Conservation (phyloP, 1,139 yeast genomes). For the Entelexis paramagnoliae region DNA sequence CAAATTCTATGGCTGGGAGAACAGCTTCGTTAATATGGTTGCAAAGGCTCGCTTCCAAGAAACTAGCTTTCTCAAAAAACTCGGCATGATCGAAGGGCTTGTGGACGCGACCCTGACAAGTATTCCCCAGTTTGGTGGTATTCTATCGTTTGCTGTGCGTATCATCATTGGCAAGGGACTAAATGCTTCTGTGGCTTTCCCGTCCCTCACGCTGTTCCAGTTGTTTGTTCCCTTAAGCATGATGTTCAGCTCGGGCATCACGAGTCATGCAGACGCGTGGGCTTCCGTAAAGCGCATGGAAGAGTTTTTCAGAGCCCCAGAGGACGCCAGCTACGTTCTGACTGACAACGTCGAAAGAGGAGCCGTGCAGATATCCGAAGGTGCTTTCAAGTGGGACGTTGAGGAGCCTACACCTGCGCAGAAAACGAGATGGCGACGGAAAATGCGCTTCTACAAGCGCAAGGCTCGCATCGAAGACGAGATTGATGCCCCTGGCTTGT, state of each 20-base stretch:
- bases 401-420: slow-evolving; percentile 23
- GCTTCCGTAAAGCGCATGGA: slow-evolving; percentile 54
- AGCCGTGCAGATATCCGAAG: slow-evolving; percentile 43
- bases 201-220: slow-evolving; percentile 69
- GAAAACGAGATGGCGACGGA: slow-evolving; percentile 13
- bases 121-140: slow-evolving; percentile 56
- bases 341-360: slow-evolving; percentile 29
- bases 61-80: slow-evolving; percentile 27
- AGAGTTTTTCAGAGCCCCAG: slow-evolving; percentile 41
- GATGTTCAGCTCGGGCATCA: slow-evolving; percentile 51
- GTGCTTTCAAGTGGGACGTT: slow-evolving; percentile 60
- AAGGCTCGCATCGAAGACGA: slow-evolving; percentile 8
- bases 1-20: slow-evolving; percentile 70
- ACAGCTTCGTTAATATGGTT: slow-evolving; percentile 43
- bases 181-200: slow-evolving; percentile 63
- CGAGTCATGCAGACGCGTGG: slow-evolving; percentile 55
- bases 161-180: slow-evolving; percentile 44
- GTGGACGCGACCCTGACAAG: slow-evolving; percentile 54
- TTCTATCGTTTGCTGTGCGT: slow-evolving; percentile 62
- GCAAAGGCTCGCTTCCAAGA: slow-evolving; percentile 41
- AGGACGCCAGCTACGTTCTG: slow-evolving; percentile 30
- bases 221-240: slow-evolving; percentile 58
- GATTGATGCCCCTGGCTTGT: slow-evolving; percentile 1
- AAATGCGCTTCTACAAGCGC: slow-evolving; percentile 9
- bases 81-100: slow-evolving; percentile 37